These are phyloP conservation scores for Kluyveromyces lactis DNA, from an alignment of 805 yeast species.

Conservation along the genomic window DNA sequence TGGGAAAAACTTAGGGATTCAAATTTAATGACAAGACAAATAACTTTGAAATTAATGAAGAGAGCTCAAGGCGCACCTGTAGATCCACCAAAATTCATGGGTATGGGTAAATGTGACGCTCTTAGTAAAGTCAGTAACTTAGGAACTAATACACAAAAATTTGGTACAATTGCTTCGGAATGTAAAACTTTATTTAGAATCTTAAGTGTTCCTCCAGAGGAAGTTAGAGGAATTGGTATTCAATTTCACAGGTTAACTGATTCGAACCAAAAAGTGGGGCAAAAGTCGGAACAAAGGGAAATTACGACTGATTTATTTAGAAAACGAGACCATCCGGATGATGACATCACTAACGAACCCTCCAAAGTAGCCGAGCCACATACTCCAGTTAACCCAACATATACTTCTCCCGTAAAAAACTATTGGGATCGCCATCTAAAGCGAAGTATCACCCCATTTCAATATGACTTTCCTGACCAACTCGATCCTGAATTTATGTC, in stretches of 20 bases:
- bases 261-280: no score
- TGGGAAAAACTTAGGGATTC: conserved; percentile 41
- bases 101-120: conserved; percentile 74
- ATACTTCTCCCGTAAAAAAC: conserved; percentile 8
- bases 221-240: conserved; percentile 72
- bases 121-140: conserved; percentile 49
- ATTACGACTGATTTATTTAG: not conserved
- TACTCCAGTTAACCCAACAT: not conserved
- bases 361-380: conserved; percentile 5
- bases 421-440: conserved; percentile 11
- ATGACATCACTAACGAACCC: not conserved
- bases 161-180: conserved; percentile 55
- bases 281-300: conserved; percentile 10
- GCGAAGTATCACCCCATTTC: conserved; percentile 8
- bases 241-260: conserved; percentile 53
- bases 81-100: conserved; percentile 70
- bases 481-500: conserved; percentile 60
- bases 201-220: conserved; percentile 52
- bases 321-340: not conserved
- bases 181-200: conserved; percentile 47
- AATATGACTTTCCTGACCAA: conserved; percentile 21
- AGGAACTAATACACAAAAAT: conserved; percentile 52
- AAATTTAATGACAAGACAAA: conserved; percentile 42
- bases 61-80: conserved; percentile 62
- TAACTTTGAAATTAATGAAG: conserved; percentile 58